phyloP scores from a whole-genome alignment of 2,329 filamentous ascomycete genomes.

The Trichophyton verrucosum region DNA sequence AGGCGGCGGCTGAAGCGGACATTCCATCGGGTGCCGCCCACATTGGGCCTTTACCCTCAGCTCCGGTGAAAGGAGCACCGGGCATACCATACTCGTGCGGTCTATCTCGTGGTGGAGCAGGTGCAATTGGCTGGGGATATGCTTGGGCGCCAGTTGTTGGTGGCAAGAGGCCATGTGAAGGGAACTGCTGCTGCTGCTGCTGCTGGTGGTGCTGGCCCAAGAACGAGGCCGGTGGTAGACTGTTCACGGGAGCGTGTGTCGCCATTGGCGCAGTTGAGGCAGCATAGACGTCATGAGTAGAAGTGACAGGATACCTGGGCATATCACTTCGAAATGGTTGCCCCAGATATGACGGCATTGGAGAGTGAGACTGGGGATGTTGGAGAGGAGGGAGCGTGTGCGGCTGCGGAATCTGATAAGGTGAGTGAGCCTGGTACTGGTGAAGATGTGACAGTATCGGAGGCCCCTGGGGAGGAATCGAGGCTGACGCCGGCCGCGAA shows the following conservation, averaged over 20 bases:
- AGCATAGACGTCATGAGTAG: conserved; percentile 31
- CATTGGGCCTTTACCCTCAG: conserved; percentile 46
- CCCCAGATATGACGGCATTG: conserved; percentile 30
- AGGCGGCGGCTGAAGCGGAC: conserved; percentile 27
- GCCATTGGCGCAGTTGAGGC: conserved; percentile 31
- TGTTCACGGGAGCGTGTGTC: conserved; percentile 31
- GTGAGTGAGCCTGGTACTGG: conserved; percentile 36
- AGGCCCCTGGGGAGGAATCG: conserved; percentile 32
- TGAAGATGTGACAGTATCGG: conserved; percentile 36
- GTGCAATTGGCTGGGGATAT: conserved; percentile 64
- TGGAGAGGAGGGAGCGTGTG: conserved; percentile 36
- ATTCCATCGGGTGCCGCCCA: conserved; percentile 31
- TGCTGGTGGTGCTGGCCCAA: conserved; percentile 29
- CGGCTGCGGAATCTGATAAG: conserved; percentile 33
- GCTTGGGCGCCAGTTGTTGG: conserved; percentile 54
- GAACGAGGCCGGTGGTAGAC: conserved; percentile 32
- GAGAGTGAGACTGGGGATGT: conserved; percentile 34
- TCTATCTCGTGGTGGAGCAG: conserved; percentile 47
- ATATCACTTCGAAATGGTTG: conserved; percentile 33
- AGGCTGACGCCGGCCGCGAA: conserved; percentile 34
- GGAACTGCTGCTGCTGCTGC: conserved; percentile 26
- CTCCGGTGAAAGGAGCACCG: conserved; percentile 49
- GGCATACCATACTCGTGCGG: conserved; percentile 54
- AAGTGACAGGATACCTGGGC: conserved; percentile 32
- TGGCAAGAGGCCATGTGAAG: conserved; percentile 46